phyloP scores from a whole-genome alignment of 2,329 filamentous ascomycete species.

The Plenodomus biglobosus region DNA sequence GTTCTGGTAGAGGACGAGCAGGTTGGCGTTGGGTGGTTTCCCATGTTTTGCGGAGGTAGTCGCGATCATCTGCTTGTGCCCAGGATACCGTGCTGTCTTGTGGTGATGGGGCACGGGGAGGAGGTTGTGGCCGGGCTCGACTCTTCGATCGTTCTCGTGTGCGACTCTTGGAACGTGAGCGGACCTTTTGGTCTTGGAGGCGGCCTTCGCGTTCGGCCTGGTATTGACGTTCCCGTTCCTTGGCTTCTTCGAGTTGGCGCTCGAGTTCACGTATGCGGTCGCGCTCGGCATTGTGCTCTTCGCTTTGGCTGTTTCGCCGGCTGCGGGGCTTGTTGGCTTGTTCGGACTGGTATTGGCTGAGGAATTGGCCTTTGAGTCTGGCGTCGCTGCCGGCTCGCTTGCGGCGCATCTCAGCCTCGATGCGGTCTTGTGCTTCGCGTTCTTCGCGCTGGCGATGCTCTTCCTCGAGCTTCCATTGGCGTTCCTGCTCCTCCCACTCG shows the following conservation, averaged over 20 bases:
- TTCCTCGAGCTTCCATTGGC: slow-evolving; percentile 75
- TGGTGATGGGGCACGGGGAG: slow-evolving; percentile 45
- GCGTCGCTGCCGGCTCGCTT: slow-evolving; percentile 64
- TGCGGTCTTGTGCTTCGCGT: slow-evolving; percentile 66
- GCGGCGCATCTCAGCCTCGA: slow-evolving; percentile 67
- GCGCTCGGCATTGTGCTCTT: slow-evolving; percentile 58
- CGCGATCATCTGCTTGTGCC: slow-evolving; percentile 65
- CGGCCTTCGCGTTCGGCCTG: slow-evolving; percentile 61
- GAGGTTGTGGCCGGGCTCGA: slow-evolving; percentile 36
- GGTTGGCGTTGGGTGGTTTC: slow-evolving; percentile 43
- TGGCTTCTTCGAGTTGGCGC: slow-evolving; percentile 66
- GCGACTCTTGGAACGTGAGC: slow-evolving; percentile 42
- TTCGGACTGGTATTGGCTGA: slow-evolving; percentile 83
- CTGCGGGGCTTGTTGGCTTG: slow-evolving; percentile 50
- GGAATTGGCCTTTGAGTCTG: slow-evolving; percentile 76
- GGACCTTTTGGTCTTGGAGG: slow-evolving; percentile 42
- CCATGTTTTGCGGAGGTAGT: slow-evolving; percentile 63
- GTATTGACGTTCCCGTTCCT: slow-evolving; percentile 67
- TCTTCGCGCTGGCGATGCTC: slow-evolving; percentile 72
- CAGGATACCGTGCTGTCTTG: slow-evolving; percentile 61
- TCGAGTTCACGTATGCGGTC: slow-evolving; percentile 80
- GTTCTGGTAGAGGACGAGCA: slow-evolving; percentile 39
- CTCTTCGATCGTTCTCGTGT: slow-evolving; percentile 40
- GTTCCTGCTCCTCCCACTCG: slow-evolving; percentile 77
- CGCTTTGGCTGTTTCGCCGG: slow-evolving; percentile 43